Conservation (phyloP, 345 rosid species). For the Trapa incisa region DNA sequence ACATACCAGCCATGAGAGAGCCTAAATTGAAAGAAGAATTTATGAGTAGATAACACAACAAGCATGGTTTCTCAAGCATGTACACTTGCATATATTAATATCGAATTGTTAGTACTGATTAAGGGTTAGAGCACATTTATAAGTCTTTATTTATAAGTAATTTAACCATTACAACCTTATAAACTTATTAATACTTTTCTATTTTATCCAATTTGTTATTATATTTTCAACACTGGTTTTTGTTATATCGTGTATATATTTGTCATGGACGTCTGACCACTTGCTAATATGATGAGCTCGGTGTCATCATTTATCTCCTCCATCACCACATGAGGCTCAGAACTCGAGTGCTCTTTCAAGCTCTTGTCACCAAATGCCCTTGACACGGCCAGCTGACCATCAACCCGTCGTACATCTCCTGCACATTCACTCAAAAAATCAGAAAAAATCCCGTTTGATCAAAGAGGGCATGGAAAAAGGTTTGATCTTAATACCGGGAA, state of each 20-base stretch:
- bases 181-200: too few relatives aligned
- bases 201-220: too few relatives aligned
- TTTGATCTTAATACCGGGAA: slow-evolving; percentile 44
- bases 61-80: neutral
- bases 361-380: slow-evolving; percentile 94
- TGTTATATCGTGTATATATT: too few relatives aligned
- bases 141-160: too few relatives aligned
- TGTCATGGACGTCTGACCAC: too few relatives aligned
- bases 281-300: slow-evolving; percentile 63
- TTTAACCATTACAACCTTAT: too few relatives aligned
- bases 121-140: too few relatives aligned
- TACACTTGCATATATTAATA: neutral
- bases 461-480: neutral
- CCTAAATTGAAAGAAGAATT: neutral
- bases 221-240: too few relatives aligned
- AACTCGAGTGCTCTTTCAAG: slow-evolving; percentile 74
- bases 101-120: neutral
- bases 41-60: neutral
- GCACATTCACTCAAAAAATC: slow-evolving; percentile 8
- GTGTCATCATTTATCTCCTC: slow-evolving; percentile 49
- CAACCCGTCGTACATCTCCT: slow-evolving; percentile 93
- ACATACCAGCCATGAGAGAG: neutral
- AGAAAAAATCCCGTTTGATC: neutral
- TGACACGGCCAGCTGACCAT: slow-evolving; percentile 89
- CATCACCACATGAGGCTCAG: slow-evolving; percentile 58